Percentiles rank a stretch among this genome's conserved stretches.
These are phyloP conservation scores for Alternaria gaisen DNA, from an alignment of 2,329 filamentous ascomycete genomes.

Conservation along the genomic window DNA sequence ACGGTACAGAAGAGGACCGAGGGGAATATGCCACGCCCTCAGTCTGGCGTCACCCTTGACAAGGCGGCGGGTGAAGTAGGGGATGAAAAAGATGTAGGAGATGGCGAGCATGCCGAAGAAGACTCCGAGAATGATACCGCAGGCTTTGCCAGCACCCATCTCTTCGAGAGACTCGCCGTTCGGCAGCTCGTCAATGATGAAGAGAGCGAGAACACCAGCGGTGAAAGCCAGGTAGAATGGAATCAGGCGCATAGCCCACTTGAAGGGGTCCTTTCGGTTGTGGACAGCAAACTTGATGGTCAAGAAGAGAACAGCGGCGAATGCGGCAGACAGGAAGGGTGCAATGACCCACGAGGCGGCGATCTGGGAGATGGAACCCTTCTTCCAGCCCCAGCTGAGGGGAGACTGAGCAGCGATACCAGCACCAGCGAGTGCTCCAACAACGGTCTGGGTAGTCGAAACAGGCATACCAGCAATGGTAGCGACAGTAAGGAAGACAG, in stretches of 20 bases:
- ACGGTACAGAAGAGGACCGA: conserved; percentile 54
- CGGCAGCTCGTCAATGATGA: conserved; percentile 64
- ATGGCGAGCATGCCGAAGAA: conserved; percentile 35
- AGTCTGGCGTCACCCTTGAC: conserved; percentile 37
- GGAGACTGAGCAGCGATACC: conserved; percentile 58
- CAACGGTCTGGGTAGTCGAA: conserved; percentile 69
- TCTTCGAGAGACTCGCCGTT: conserved; percentile 40
- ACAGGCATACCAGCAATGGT: conserved; percentile 66
- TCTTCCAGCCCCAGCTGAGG: conserved; percentile 40
- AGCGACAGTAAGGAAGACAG: conserved; percentile 59
- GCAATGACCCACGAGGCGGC: conserved; percentile 61
- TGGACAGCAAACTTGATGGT: conserved; percentile 61
- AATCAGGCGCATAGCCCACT: conserved; percentile 60
- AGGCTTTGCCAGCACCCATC: conserved; percentile 41
- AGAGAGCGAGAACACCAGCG: conserved; percentile 62
- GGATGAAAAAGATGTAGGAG: conserved; percentile 41
- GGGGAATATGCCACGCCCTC: conserved; percentile 36
- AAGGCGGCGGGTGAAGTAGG: conserved; percentile 41
- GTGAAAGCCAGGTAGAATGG: conserved; percentile 61
- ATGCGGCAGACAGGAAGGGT: conserved; percentile 58
- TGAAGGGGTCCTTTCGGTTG: conserved; percentile 59
- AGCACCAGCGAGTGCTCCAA: conserved; percentile 68
- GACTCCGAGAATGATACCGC: conserved; percentile 40
- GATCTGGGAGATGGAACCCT: conserved; percentile 41
- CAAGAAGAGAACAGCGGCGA: conserved; percentile 61